Base-by-base conservation (phyloP, 176 grass and related monocot genomes). In the Triticum urartu region DNA sequence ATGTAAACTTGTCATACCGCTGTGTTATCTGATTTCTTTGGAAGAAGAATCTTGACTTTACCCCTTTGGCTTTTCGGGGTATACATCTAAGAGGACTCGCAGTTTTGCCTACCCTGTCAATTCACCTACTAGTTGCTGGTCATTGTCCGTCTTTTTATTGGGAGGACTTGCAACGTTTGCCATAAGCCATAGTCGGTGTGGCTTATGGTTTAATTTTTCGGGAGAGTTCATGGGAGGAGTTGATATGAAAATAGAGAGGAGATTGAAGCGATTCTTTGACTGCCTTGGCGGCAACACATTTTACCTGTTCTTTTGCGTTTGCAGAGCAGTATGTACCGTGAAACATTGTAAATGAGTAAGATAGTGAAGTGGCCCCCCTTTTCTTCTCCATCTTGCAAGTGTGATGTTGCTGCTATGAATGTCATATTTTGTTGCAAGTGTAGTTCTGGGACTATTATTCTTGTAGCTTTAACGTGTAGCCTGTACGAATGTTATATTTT, bases 71-170 rank as follows among this genome's bases (percentile, higher is more conserved):
- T 79, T 68, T 71, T 10, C 5, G 77, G 87, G 89, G 81, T 54
- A 80, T 76, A 52, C 30, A 75, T 85, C 81, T 88, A 61, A 88
- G 87, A 88, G 86, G 89, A 88, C 82, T 80, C 77, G 2, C 86
- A 68, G 75, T 91, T 91, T 91, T 91, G 81, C 81, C 68, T 88
- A 76, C 32, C 68, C 78, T 91, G 77, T 88, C 38, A 58, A 87
- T 80, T 91, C 32, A 54, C 86, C 35, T 88, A 61, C 83, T 74
- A 70, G 86, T 91, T 88, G 89, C 89, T 81, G 86, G 89, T 91
- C 89, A 81, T 82, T 75, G 82, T 91, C 89, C 89, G 81, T 88
- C 79, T 88, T 91, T 91, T 91, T 81, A 72, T 88, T 91, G 86
- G 89, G 87, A 88, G 86, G 86, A 84, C 89, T 88, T 85, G 89